Percentiles rank a stretch among this genome's conserved stretches.
Evolutionary conservation across 225 moss, liverwort and hornwort genomes (phyloP).

Genomic region (Marchantia polymorpha): DNA sequence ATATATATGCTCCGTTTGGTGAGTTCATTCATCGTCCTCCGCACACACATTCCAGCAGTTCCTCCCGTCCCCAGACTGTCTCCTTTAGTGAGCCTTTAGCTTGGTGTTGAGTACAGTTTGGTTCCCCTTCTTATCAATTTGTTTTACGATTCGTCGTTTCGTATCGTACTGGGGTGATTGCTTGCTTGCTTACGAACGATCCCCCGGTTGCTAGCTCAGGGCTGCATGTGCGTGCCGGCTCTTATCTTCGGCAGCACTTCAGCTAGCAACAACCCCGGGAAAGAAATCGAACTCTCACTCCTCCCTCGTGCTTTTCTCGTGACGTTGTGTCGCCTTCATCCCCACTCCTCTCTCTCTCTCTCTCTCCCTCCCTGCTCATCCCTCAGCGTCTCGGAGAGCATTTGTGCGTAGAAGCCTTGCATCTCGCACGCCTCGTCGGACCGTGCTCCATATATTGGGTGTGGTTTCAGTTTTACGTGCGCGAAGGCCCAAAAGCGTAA

Average conservation of each 20-base stretch:
- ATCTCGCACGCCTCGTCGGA: not conserved
- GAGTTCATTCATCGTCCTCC: not conserved
- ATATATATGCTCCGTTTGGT: not conserved
- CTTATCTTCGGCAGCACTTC: not conserved
- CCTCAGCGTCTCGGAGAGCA: not conserved
- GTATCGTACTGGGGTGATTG: not conserved
- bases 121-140: not conserved
- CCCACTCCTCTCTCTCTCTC: no score
- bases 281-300: not conserved
- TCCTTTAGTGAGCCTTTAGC: not conserved
- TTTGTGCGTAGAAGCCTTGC: not conserved
- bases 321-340: not conserved
- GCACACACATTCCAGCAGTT: not conserved
- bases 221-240: not conserved
- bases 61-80: not conserved
- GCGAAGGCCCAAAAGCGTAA: not conserved
- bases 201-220: conserved; percentile 12
- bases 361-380: not conserved
- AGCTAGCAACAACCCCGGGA: conserved; percentile 3
- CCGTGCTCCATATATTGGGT: not conserved
- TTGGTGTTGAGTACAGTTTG: not conserved
- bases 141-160: not conserved
- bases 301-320: conserved; percentile 1
- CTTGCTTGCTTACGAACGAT: not conserved
- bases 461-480: not conserved